phyloP scores from a whole-genome alignment of 169 alveolate species.

The Cryptosporidium tyzzeri region DNA sequence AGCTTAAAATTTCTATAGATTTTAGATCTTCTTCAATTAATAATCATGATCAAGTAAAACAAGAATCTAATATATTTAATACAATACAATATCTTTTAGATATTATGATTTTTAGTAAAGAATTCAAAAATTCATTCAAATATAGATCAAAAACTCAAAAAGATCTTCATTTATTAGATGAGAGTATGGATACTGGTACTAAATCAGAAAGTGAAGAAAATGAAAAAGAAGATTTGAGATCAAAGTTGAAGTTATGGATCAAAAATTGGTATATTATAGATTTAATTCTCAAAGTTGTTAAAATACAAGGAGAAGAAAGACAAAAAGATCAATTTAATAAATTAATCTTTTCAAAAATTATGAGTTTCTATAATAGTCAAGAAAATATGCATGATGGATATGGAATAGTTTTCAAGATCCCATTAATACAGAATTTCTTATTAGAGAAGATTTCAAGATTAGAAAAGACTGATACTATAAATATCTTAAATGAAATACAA shows the following conservation, averaged over 20 bases:
- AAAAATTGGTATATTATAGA: conserved; percentile 46
- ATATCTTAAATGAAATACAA: not conserved
- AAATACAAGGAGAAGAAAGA: not conserved
- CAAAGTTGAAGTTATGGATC: conserved; percentile 21
- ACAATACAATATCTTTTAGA: conserved; percentile 1
- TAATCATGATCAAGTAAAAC: not conserved
- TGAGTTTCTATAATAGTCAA: conserved; percentile 8
- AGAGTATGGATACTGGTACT: not conserved
- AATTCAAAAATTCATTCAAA: not conserved
- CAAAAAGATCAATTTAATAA: not conserved
- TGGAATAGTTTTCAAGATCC: conserved; percentile 28
- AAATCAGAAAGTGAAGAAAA: not conserved
- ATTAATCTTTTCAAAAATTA: conserved; percentile 17
- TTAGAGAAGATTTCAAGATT: not conserved
- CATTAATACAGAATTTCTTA: conserved; percentile 53
- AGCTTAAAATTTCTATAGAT: not conserved
- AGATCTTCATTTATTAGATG: not conserved
- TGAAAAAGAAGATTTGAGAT: conserved; percentile 5
- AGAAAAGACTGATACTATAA: not conserved
- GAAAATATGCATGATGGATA: not conserved
- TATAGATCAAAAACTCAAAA: no score
- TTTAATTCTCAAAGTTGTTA: not conserved
- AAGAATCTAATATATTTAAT: not conserved
- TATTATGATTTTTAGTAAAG: not conserved
- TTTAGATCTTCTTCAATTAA: not conserved